Evolutionary conservation across 225 moss, liverwort and hornwort genomes (phyloP).

Genomic region (Ulota crispa): DNA sequence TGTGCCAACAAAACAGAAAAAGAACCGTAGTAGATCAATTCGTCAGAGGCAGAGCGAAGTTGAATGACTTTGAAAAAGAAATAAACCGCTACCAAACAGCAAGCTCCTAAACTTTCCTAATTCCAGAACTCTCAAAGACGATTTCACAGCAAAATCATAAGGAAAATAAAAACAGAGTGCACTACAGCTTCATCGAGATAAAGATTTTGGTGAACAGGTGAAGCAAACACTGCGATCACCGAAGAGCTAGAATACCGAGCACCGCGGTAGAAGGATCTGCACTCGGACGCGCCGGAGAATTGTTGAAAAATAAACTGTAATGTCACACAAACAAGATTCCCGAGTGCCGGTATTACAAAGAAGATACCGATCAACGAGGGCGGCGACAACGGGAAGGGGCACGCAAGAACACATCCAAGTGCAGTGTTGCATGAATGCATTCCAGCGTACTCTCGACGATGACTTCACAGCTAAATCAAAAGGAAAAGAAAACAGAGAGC

Average conservation of each 20-base stretch:
- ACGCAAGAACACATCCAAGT: constrained; percentile 67
- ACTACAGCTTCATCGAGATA: no score
- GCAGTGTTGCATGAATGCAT: constrained; percentile 36
- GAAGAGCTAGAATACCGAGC: not conserved
- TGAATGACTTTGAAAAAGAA: not conserved
- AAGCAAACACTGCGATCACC: not conserved
- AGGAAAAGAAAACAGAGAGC: no score
- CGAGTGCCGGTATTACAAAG: no score
- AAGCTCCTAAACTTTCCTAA: not conserved
- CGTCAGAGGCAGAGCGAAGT: not conserved
- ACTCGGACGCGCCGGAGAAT: not conserved
- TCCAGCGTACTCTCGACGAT: constrained; percentile 82
- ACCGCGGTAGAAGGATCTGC: not conserved
- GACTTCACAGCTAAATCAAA: no score
- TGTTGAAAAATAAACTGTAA: no score
- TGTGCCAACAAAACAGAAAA: not conserved
- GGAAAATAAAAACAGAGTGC: not conserved
- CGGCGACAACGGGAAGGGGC: constrained; percentile 67
- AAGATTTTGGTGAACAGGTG: no score
- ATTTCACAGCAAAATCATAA: not conserved
- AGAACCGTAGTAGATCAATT: not conserved
- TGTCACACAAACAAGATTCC: no score
- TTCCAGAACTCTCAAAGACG: not conserved
- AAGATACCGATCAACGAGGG: no score
- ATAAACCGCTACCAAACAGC: not conserved